These are phyloP conservation scores for Fragaria iinumae DNA, from an alignment of 306 rosid genomes.

Conservation along the genomic window DNA sequence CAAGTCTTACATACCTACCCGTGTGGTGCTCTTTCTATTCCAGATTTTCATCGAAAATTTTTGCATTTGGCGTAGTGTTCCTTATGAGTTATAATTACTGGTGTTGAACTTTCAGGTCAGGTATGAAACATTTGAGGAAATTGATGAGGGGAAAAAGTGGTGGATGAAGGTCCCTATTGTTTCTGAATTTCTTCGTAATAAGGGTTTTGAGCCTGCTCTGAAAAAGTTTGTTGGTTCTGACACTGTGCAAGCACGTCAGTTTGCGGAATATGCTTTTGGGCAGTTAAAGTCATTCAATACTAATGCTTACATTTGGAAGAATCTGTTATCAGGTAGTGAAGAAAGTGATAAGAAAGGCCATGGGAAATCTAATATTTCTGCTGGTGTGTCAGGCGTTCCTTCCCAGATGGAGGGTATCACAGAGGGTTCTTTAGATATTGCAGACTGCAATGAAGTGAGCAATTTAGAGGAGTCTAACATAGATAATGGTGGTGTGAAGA, in stretches of 20 bases:
- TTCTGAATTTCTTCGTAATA: slow-evolving; percentile 62
- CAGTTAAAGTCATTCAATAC: slow-evolving; percentile 77
- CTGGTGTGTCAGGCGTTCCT: slow-evolving; percentile 29
- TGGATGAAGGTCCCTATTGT: slow-evolving; percentile 79
- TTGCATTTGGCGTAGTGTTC: background rate
- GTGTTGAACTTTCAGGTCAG: slow-evolving; percentile 60
- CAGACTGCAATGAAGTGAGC: slow-evolving; percentile 24
- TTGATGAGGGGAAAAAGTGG: slow-evolving; percentile 73
- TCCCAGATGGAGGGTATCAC: slow-evolving; percentile 28
- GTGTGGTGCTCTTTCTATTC: background rate
- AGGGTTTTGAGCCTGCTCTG: slow-evolving; percentile 73
- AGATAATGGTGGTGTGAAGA: slow-evolving; percentile 32
- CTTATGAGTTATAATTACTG: slow-evolving; percentile 1
- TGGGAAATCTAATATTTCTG: slow-evolving; percentile 34
- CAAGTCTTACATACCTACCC: background rate
- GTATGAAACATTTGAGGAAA: slow-evolving; percentile 80
- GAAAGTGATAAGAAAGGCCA: slow-evolving; percentile 25
- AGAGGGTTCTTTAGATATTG: slow-evolving; percentile 33
- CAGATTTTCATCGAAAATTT: background rate
- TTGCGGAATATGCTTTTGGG: slow-evolving; percentile 92
- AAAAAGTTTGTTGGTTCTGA: slow-evolving; percentile 67
- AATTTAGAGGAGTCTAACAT: slow-evolving; percentile 33
- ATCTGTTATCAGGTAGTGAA: slow-evolving; percentile 32
- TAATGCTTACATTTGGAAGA: slow-evolving; percentile 48
- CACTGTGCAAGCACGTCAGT: slow-evolving; percentile 79